Evolutionary conservation across 208 protist species (phyloP).

Genomic region (Tritrichomonas musculus): DNA sequence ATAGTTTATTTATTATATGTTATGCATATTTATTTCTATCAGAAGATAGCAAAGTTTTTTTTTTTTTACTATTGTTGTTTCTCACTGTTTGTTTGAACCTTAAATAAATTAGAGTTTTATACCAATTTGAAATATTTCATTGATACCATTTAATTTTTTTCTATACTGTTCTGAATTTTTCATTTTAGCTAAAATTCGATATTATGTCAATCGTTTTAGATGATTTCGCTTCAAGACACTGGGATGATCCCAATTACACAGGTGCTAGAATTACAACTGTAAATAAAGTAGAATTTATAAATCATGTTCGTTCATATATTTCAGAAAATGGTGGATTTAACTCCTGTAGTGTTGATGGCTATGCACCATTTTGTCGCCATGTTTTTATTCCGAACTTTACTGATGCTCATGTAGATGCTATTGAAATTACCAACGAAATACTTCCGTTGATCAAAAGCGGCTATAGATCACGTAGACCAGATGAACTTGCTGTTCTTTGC

Average conservation of each 20-base stretch:
- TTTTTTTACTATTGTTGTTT: no score
- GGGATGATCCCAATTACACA: neutral
- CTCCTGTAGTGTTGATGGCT: conserved; percentile 44
- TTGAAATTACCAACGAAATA: conserved; percentile 33
- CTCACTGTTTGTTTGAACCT: no score
- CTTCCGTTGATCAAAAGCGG: conserved; percentile 27
- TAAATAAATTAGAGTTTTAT: no score
- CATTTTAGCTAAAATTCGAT: no score
- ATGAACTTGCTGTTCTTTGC: conserved; percentile 58
- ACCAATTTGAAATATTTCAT: no score
- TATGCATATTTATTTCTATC: no score
- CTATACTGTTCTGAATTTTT: no score
- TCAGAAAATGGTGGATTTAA: neutral
- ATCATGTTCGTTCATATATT: neutral
- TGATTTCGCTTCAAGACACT: neutral
- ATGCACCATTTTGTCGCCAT: conserved; percentile 67
- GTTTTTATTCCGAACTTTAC: conserved; percentile 60
- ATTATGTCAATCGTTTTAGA: conserved; percentile 30
- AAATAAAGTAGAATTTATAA: neutral
- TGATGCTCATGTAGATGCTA: neutral
- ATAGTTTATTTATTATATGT: no score
- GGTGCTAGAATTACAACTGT: neutral
- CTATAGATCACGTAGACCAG: conserved; percentile 50
- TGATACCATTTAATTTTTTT: no score
- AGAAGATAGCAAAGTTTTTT: no score